phyloP scores from a whole-genome alignment of 352 stramenopile species.

The Phytopythium sindhum region DNA sequence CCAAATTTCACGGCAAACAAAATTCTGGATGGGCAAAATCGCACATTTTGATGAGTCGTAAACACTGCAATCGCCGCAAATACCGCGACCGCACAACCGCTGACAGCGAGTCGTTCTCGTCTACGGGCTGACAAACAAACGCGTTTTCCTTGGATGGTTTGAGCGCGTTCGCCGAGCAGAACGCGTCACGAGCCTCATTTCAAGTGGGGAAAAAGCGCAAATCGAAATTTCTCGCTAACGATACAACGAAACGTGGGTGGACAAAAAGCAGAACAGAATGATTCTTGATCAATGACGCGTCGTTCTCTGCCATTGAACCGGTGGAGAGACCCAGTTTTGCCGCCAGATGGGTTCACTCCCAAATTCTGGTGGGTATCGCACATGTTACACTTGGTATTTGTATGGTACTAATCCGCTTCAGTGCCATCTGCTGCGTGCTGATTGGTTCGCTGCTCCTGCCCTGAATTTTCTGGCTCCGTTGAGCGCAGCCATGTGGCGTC shows the following conservation, averaged over 20 bases:
- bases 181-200: too few species aligned
- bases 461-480: neutral
- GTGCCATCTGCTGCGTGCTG: neutral
- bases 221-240: neutral
- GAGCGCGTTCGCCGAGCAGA: neutral
- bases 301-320: neutral
- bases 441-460: neutral
- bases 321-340: neutral
- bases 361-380: neutral
- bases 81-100: neutral
- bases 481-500: constrained; percentile 2
- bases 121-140: neutral
- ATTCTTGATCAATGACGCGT: neutral
- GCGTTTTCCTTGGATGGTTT: neutral
- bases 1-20: neutral
- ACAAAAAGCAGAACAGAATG: neutral
- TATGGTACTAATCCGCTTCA: neutral
- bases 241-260: neutral
- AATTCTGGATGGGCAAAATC: neutral
- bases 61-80: neutral
- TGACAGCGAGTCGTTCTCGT: neutral
- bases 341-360: neutral
- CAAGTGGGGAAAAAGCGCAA: neutral
- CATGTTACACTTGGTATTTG: neutral
- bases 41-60: neutral